phyloP scores from a whole-genome alignment of 2,329 filamentous ascomycete species.

The Diplodia sapinea region DNA sequence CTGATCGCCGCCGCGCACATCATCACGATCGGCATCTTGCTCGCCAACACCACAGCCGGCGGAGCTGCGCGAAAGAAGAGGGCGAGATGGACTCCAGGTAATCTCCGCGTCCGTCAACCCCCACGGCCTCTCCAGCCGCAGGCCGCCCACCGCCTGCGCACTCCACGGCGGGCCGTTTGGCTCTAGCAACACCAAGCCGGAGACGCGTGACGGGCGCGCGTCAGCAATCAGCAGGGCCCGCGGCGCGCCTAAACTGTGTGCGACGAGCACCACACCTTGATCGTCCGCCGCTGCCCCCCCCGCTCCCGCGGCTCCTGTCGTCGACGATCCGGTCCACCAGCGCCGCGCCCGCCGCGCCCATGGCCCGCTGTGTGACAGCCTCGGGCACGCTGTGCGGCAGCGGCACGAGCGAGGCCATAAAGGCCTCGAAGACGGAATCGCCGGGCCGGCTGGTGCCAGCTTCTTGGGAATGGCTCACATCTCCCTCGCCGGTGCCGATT shows the following conservation, averaged over 20 bases:
- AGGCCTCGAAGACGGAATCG: slow-evolving; percentile 45
- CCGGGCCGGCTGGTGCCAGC: slow-evolving; percentile 37
- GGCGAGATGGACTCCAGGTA: neutral
- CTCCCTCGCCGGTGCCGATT: too few relatives aligned
- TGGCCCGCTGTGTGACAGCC: slow-evolving; percentile 46
- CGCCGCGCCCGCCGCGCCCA: neutral
- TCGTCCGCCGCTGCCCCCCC: neutral
- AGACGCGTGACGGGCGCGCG: neutral
- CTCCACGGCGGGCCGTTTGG: slow-evolving; percentile 5
- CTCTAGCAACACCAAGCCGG: slow-evolving; percentile 51
- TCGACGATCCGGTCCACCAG: slow-evolving; percentile 49
- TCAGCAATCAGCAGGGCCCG: neutral
- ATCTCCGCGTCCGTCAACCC: neutral
- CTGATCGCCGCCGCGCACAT: slow-evolving; percentile 2
- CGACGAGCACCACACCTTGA: neutral
- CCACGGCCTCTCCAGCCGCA: neutral
- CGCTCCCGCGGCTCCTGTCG: slow-evolving; percentile 43
- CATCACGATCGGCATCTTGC: neutral
- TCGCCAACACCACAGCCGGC: neutral
- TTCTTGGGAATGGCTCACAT: too few relatives aligned
- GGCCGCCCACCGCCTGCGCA: neutral
- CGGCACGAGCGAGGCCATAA: neutral
- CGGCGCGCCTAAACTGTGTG: neutral
- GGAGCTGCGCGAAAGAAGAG: neutral
- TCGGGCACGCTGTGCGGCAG: slow-evolving; percentile 36